Conservation (phyloP, 768 basidiomycete species). For the Hygrocybe coccinea region DNA sequence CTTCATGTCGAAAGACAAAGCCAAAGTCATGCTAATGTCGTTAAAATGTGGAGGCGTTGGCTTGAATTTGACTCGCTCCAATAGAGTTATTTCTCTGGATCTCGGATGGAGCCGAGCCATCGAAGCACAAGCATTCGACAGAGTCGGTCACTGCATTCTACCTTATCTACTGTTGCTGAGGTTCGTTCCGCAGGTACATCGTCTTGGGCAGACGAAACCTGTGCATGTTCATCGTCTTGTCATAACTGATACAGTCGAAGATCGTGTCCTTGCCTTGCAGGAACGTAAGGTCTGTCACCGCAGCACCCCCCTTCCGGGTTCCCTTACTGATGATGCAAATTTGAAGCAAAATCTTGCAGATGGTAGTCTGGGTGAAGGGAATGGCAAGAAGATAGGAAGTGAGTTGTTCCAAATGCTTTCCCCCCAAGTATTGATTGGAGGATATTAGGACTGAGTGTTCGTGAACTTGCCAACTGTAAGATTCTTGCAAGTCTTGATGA, state of each 20-base stretch:
- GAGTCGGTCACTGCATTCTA: too few species aligned
- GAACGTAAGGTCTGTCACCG: conserved; percentile 44
- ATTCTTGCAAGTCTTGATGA: not conserved
- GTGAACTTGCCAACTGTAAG: conserved; percentile 41
- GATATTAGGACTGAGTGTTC: conserved; percentile 40
- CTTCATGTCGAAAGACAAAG: conserved; percentile 59
- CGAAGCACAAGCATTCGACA: conserved; percentile 56
- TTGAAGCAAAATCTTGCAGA: conserved; percentile 51
- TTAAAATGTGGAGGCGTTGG: conserved; percentile 55
- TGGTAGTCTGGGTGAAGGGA: conserved; percentile 58
- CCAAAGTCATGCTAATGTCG: conserved; percentile 57
- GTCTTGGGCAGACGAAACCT: conserved; percentile 49
- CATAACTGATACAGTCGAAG: conserved; percentile 58
- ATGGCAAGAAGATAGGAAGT: conserved; percentile 40
- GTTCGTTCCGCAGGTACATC: conserved; percentile 38
- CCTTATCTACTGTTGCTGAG: too few species aligned
- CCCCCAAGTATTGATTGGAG: not conserved
- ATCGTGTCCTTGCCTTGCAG: conserved; percentile 63
- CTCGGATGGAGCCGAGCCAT: conserved; percentile 62
- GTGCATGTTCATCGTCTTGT: conserved; percentile 55
- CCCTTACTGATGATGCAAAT: not conserved
- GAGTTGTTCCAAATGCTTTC: conserved; percentile 41
- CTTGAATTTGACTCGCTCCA: conserved; percentile 46
- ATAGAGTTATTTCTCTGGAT: conserved; percentile 44
- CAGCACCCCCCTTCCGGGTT: not conserved